These are phyloP conservation scores for Radiomyces spectabilis DNA, from an alignment of 192 early-diverging fungal genomes.

Conservation along the genomic window DNA sequence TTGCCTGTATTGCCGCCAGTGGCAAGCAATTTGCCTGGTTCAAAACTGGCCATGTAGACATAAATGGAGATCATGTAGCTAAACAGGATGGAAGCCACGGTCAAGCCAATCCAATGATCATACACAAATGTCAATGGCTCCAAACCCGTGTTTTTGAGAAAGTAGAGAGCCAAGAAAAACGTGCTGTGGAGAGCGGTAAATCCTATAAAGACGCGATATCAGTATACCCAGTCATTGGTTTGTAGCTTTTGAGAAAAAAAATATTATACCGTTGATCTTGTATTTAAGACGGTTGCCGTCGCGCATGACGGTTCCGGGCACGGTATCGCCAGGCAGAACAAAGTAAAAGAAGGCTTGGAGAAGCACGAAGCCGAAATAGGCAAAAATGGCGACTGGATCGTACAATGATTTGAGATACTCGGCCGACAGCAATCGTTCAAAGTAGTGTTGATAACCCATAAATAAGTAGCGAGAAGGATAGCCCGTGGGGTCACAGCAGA, in stretches of 20 bases:
- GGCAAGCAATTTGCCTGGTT: slow-evolving; percentile 57
- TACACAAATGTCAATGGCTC: slow-evolving; percentile 75
- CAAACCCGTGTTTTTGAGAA: slow-evolving; percentile 42
- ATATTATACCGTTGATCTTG: slow-evolving; percentile 64
- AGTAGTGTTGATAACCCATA: not conserved
- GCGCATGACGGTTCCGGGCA: slow-evolving; percentile 63
- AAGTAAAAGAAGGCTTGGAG: slow-evolving; percentile 31
- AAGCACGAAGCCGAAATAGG: slow-evolving; percentile 36
- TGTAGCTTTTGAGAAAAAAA: not conserved
- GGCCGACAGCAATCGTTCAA: not conserved
- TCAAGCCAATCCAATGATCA: slow-evolving; percentile 70
- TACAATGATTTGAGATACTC: slow-evolving; percentile 18
- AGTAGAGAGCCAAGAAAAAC: slow-evolving; percentile 38
- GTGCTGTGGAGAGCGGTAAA: slow-evolving; percentile 40
- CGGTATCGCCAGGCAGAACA: slow-evolving; percentile 57
- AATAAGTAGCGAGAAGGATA: slow-evolving; percentile 42
- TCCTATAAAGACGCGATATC: not conserved
- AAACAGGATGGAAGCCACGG: slow-evolving; percentile 60
- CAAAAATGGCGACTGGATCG: slow-evolving; percentile 40
- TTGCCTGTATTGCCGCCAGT: slow-evolving; percentile 90
- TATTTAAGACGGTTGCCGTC: slow-evolving; percentile 70
- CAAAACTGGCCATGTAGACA: slow-evolving; percentile 74
- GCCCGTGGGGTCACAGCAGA: slow-evolving; percentile 39
- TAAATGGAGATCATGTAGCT: slow-evolving; percentile 54
- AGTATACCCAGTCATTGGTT: slow-evolving; percentile 9